Evolutionary conservation across 257 asterid genomes (phyloP).

Genomic region (Gentiana dahurica): DNA sequence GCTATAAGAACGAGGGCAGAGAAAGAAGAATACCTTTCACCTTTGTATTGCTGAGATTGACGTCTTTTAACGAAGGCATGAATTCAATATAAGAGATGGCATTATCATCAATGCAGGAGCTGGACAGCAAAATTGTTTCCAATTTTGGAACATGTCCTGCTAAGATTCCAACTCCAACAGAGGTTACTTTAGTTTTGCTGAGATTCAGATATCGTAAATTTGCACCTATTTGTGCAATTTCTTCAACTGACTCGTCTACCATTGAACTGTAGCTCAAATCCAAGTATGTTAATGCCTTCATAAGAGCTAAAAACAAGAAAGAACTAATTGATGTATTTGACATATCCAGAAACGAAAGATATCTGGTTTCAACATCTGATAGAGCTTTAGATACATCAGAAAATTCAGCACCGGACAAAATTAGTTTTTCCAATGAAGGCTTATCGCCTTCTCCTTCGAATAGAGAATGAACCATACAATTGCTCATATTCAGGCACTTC

Average conservation of each 20-base stretch:
- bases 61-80: conserved; percentile 58
- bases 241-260: conserved; percentile 43
- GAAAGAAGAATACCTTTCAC: conserved; percentile 44
- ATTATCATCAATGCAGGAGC: conserved; percentile 47
- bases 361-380: conserved; percentile 34
- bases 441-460: conserved; percentile 38
- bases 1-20: conserved; percentile 1
- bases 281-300: conserved; percentile 52
- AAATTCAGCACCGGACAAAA: conserved; percentile 52
- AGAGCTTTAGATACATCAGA: conserved; percentile 36
- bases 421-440: conserved; percentile 44
- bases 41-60: conserved; percentile 52
- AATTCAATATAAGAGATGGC: conserved; percentile 51
- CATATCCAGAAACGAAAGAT: conserved; percentile 47
- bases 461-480: conserved; percentile 57
- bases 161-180: conserved; percentile 53
- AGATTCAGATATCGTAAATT: conserved; percentile 55
- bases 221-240: conserved; percentile 42
- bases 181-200: conserved; percentile 55
- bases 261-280: conserved; percentile 49
- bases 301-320: conserved; percentile 37
- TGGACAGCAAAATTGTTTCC: conserved; percentile 53
- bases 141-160: conserved; percentile 70
- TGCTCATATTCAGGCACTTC: conserved; percentile 67
- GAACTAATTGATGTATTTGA: conserved; percentile 47